Evolutionary conservation across 306 rosid genomes (phyloP), one percentile per base, ranked within the genome.

Genomic region (Rosa rugosa): DNA sequence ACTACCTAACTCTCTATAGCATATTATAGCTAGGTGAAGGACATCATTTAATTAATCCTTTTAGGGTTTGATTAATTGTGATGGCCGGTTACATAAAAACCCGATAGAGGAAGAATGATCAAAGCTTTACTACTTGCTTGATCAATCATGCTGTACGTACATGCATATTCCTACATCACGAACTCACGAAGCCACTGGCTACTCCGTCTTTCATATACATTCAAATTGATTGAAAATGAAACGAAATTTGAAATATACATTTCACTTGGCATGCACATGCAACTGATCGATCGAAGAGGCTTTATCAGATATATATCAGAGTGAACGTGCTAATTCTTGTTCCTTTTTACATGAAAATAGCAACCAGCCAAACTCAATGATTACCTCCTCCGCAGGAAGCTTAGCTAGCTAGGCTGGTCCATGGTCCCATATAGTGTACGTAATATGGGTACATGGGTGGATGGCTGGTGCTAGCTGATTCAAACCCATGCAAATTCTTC

Each of bases 371-470:
- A 31, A 31, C 36, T 31, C 36, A 60, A 60, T 60, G 66, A 60
- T 60, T 60, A 60, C 66, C 22, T 31, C 44, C 45, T 64, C 69
- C 23, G 69, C 18, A 36, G 22, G 1, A 13, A 64, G 69, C 69
- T 31, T 57, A 5, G 42, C 69, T 63, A 31, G 38, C 69, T 63
- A 31, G 38, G 36, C 25, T 22, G 6, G 36, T 31, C 18, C 2
- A 64, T 64, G 69, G 69, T 34, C 69, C 69, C 69, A 57, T 20
- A 54, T n/a, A n/a, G 67, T 25, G 67, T 62, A 62, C 40, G 68
- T 62, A 27, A 27, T 25, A 60, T 20, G 16, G 1, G 62, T 56
- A 56, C 27, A 53, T 18, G 53, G 53, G 53, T 47, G 53, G 53
- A 3, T 47, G 5, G 0, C 17, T 5, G 53, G 53, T 47, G 13